Conservation (phyloP, 768 basidiomycete genomes). For the Lactifluus hygrophoroides region DNA sequence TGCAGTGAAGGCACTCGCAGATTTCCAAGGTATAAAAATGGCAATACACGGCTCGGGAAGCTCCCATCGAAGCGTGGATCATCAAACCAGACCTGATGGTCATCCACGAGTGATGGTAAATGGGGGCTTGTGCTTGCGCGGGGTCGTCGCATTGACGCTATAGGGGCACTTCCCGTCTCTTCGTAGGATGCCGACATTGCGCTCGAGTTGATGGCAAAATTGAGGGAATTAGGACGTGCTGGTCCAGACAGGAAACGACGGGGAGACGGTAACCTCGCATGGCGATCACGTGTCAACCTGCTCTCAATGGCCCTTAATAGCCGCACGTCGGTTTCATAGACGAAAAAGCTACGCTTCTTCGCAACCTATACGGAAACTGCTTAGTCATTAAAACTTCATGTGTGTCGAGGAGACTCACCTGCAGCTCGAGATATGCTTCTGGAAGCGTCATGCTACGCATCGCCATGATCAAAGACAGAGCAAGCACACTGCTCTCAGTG, state of each 20-base stretch:
- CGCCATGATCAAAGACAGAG: slow-evolving; percentile 81
- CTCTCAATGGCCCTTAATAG: slow-evolving; percentile 65
- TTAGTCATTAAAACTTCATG: not conserved
- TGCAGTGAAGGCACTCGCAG: slow-evolving; percentile 47
- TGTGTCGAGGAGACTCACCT: slow-evolving; percentile 31
- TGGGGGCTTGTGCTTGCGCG: slow-evolving; percentile 65
- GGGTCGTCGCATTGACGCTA: slow-evolving; percentile 35
- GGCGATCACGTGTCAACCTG: slow-evolving; percentile 30
- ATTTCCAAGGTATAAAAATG: slow-evolving; percentile 92
- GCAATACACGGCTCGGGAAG: slow-evolving; percentile 88
- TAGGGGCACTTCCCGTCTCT: slow-evolving; percentile 12
- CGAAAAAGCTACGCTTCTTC: slow-evolving; percentile 81
- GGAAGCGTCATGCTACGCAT: slow-evolving; percentile 58
- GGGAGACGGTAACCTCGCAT: slow-evolving; percentile 3
- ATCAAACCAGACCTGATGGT: slow-evolving; percentile 92
- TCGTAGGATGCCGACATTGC: slow-evolving; percentile 26
- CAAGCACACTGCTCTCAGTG: slow-evolving; percentile 87
- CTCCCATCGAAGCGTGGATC: slow-evolving; percentile 90
- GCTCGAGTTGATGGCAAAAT: slow-evolving; percentile 18
- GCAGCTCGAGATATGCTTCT: slow-evolving; percentile 88
- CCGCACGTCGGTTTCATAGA: slow-evolving; percentile 75
- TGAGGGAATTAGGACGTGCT: slow-evolving; percentile 1
- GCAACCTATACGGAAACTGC: slow-evolving; percentile 31
- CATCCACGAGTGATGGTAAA: slow-evolving; percentile 52
- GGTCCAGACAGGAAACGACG: slow-evolving; percentile 11